Percentiles rank a stretch among this genome's conserved stretches.
phyloP scores from a whole-genome alignment of 2,329 filamentous ascomycete genomes.

The Cercospora sojina region DNA sequence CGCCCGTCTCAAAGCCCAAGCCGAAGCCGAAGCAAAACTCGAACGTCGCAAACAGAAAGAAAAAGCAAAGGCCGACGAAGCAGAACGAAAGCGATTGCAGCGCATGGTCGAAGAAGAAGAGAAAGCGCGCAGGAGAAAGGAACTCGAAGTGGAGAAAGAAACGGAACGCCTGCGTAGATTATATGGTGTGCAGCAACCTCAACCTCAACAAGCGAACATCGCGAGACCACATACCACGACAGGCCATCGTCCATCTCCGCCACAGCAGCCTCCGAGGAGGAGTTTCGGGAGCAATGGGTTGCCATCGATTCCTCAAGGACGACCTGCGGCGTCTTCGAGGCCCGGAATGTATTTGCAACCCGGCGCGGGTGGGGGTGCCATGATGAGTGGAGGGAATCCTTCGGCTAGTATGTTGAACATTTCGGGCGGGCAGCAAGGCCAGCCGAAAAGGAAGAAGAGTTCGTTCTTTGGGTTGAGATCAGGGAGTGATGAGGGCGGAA shows the following conservation, averaged over 20 bases:
- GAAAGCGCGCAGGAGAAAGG: constrained; percentile 51
- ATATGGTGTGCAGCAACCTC: constrained; percentile 57
- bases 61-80: constrained; percentile 60
- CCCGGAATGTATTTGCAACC: constrained; percentile 36
- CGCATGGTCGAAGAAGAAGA: constrained; percentile 57
- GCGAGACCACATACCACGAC: constrained; percentile 8
- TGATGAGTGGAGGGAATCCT: constrained; percentile 38
- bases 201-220: constrained; percentile 17
- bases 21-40: constrained; percentile 50
- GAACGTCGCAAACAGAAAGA: constrained; percentile 53
- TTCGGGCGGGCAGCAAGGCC: constrained; percentile 12
- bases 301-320: constrained; percentile 26
- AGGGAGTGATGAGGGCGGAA: constrained; percentile 27
- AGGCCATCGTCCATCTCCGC: constrained; percentile 15
- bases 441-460: constrained; percentile 38
- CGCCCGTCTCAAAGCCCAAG: constrained; percentile 46
- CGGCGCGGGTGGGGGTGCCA: constrained; percentile 30
- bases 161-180: constrained; percentile 69
- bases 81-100: constrained; percentile 56
- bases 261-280: not conserved
- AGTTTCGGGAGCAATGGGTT: not conserved
- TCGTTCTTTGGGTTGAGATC: constrained; percentile 41
- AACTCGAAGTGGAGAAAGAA: constrained; percentile 65
- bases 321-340: constrained; percentile 14
- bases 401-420: constrained; percentile 21